A percentile compares a stretch with the other conserved stretches of the same genome.
Evolutionary conservation across 2,329 filamentous ascomycete genomes (phyloP).

Genomic region (Cladophialophora bantiana): DNA sequence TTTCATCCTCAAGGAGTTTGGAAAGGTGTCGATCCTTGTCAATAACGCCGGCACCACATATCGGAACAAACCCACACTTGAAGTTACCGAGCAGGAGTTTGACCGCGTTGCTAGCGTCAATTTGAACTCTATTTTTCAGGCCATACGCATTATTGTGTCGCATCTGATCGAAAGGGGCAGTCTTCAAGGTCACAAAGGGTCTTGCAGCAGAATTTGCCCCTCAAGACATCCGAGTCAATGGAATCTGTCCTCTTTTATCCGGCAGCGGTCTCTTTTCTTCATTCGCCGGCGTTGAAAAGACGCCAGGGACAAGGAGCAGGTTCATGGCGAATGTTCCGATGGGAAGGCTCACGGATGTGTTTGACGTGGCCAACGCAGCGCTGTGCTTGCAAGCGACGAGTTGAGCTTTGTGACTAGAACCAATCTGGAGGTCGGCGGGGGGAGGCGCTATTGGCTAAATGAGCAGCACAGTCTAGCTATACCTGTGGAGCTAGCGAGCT

Average conservation of each 20-base stretch:
- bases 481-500: not conserved
- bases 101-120: conserved; percentile 53
- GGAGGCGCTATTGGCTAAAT: conserved; percentile 23
- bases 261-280: conserved; percentile 66
- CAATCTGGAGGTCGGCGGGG: conserved; percentile 29
- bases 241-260: conserved; percentile 71
- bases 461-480: not conserved
- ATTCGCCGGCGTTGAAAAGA: conserved; percentile 51
- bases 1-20: conserved; percentile 3
- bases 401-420: conserved; percentile 66
- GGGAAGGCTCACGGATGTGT: conserved; percentile 50
- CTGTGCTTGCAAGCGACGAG: conserved; percentile 75
- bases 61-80: conserved; percentile 50
- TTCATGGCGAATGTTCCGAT: conserved; percentile 55
- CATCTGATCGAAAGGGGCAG: conserved; percentile 64
- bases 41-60: conserved; percentile 47
- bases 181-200: conserved; percentile 68
- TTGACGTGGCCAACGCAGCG: conserved; percentile 74
- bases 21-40: conserved; percentile 20
- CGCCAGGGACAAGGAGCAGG: conserved; percentile 51
- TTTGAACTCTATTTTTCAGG: conserved; percentile 50
- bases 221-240: conserved; percentile 74
- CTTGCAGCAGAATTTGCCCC: conserved; percentile 76
- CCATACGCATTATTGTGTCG: conserved; percentile 45
- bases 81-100: conserved; percentile 50